Percentiles rank a stretch among this genome's conserved stretches.
Evolutionary conservation across 2,329 filamentous ascomycete species (phyloP).

Genomic region (Pseudopithomyces chartarum): DNA sequence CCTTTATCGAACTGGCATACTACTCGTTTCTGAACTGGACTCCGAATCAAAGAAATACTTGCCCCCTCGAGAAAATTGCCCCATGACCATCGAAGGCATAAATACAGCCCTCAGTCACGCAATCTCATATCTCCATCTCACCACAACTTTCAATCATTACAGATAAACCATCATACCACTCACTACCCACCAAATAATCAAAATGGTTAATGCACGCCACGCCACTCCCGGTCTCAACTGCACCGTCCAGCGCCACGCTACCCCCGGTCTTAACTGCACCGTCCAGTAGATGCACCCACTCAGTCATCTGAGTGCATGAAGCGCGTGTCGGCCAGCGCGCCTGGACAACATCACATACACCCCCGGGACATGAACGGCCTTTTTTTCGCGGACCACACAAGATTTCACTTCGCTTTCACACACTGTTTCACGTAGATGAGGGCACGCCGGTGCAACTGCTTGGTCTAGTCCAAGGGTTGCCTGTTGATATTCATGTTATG

Average conservation of each 20-base stretch:
- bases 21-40: neutral
- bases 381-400: neutral
- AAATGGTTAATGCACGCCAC: slow-evolving; percentile 16
- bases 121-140: slow-evolving; percentile 8
- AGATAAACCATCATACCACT: slow-evolving; percentile 13
- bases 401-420: neutral
- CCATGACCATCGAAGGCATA: slow-evolving; percentile 14
- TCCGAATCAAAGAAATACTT: slow-evolving; percentile 1
- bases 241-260: slow-evolving; percentile 9
- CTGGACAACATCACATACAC: too few species aligned
- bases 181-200: slow-evolving; percentile 17
- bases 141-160: slow-evolving; percentile 25
- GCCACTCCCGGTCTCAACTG: slow-evolving; percentile 6
- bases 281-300: neutral
- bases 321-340: neutral
- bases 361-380: too few species aligned
- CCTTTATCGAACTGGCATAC: neutral
- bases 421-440: neutral
- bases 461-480: neutral
- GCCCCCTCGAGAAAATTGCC: neutral
- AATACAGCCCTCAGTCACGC: slow-evolving; percentile 7
- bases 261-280: slow-evolving; percentile 10
- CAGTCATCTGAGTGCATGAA: neutral
- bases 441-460: neutral
- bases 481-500: neutral